These are phyloP conservation scores for Podospora pseudopauciseta DNA, from an alignment of 495 filamentous ascomycete genomes.

Conservation along the genomic window DNA sequence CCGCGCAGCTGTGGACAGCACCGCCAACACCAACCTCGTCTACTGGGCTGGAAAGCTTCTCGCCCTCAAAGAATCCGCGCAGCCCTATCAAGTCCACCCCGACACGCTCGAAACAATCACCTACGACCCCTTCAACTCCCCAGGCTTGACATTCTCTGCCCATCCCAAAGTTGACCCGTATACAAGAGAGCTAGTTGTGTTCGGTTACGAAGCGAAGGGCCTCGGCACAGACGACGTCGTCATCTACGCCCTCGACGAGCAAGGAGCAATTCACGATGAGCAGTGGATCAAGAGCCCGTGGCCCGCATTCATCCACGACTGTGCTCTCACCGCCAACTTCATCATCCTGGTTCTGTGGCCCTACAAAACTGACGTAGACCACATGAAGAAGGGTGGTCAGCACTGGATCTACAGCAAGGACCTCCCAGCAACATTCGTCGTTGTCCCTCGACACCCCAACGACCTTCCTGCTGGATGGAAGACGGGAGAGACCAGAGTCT, in stretches of 20 bases:
- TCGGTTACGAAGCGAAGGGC: neutral
- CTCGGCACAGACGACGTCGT: neutral
- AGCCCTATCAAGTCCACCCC: conserved; percentile 11
- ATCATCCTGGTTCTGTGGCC: conserved; percentile 12
- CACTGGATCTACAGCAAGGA: conserved; percentile 11
- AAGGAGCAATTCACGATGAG: neutral
- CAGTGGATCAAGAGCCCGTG: conserved; percentile 4
- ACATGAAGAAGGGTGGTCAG: conserved; percentile 9
- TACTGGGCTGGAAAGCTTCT: conserved; percentile 5
- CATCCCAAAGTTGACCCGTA: neutral
- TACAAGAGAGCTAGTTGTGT: neutral
- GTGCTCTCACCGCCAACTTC: conserved; percentile 11
- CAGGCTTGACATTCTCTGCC: neutral
- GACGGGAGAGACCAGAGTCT: conserved; percentile 1
- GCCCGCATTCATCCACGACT: conserved; percentile 14
- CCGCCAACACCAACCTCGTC: neutral
- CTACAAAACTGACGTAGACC: conserved; percentile 1
- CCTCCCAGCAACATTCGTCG: conserved; percentile 10
- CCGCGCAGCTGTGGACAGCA: neutral
- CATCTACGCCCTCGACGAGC: neutral
- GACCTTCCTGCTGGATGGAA: no score
- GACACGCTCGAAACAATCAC: conserved; percentile 7
- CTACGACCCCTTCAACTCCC: neutral
- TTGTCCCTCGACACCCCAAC: neutral
- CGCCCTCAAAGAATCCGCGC: conserved; percentile 13